phyloP scores from a whole-genome alignment of 129 eudicot genomes.

The Flaveria brownii region DNA sequence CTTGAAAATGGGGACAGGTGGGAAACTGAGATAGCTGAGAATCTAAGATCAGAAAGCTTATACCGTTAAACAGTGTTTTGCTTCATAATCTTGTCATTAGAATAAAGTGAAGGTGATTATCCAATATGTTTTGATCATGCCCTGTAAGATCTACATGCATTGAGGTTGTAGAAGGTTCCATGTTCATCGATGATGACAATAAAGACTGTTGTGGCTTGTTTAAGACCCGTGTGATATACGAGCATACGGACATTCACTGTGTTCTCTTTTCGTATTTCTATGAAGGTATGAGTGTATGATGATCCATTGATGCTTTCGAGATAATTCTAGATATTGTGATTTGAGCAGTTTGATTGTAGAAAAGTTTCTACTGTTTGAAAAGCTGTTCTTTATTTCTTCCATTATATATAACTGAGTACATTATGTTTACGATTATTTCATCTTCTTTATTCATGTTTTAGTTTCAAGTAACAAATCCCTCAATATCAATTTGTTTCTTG shows the following conservation, averaged over 20 bases:
- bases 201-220: slow-evolving; percentile 18
- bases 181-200: slow-evolving; percentile 19
- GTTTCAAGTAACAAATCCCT: background rate
- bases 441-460: background rate
- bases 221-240: background rate
- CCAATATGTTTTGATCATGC: slow-evolving; percentile 30
- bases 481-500: background rate
- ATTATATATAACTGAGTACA: background rate
- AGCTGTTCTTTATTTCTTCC: background rate
- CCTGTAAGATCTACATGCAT: slow-evolving; percentile 25
- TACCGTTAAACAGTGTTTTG: slow-evolving; percentile 58
- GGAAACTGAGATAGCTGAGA: slow-evolving; percentile 99
- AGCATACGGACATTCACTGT: slow-evolving; percentile 14
- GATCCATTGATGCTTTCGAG: slow-evolving; percentile 18
- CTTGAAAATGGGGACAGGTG: slow-evolving; percentile 98
- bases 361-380: background rate
- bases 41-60: slow-evolving; percentile 89
- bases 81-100: slow-evolving; percentile 20
- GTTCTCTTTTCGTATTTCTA: slow-evolving; percentile 11
- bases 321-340: slow-evolving; percentile 13
- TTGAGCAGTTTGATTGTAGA: slow-evolving; percentile 19
- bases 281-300: slow-evolving; percentile 15
- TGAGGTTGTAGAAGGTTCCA: slow-evolving; percentile 22
- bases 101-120: slow-evolving; percentile 29
- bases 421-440: background rate